Conservation (phyloP, 2,329 filamentous ascomycete genomes). For the Penicillium sp. region DNA sequence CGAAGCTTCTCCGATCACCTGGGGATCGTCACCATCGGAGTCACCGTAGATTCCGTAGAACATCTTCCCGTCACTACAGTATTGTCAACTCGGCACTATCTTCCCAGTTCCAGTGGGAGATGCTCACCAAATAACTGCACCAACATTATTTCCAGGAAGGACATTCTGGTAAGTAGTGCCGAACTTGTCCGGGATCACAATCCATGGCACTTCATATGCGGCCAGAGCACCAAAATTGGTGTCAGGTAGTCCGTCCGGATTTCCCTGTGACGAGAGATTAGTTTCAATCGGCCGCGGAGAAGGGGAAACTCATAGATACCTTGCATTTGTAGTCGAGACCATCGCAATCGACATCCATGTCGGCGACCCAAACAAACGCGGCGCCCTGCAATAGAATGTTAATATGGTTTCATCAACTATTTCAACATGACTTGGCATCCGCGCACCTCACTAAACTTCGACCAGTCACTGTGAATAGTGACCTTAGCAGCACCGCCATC, state of each 20-base stretch:
- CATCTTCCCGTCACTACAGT: slow-evolving; percentile 30
- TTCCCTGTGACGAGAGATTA: slow-evolving; percentile 19
- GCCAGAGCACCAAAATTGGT: slow-evolving; percentile 32
- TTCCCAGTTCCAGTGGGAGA: not conserved
- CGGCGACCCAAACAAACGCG: slow-evolving; percentile 28
- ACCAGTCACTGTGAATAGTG: slow-evolving; percentile 32
- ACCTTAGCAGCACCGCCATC: slow-evolving; percentile 16
- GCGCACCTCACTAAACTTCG: slow-evolving; percentile 21
- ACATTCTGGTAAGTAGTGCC: slow-evolving; percentile 14
- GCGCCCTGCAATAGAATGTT: slow-evolving; percentile 20
- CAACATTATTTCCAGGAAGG: slow-evolving; percentile 30
- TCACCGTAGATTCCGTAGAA: slow-evolving; percentile 36
- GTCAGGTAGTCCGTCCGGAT: slow-evolving; percentile 23
- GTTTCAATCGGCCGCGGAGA: not conserved
- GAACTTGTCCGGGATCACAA: slow-evolving; percentile 33
- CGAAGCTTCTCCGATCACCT: slow-evolving; percentile 34
- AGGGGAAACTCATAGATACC: slow-evolving; percentile 8
- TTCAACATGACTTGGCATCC: too few relatives aligned
- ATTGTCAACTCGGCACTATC: not conserved
- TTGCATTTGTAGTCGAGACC: slow-evolving; percentile 28
- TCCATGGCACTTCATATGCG: slow-evolving; percentile 33
- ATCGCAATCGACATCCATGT: slow-evolving; percentile 37
- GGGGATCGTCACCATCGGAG: slow-evolving; percentile 26
- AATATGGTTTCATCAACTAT: too few relatives aligned
- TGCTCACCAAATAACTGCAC: slow-evolving; percentile 30